These are phyloP conservation scores for Auxenochlorella protothecoides DNA, from an alignment of 139 green algal species.

Conservation along the genomic window DNA sequence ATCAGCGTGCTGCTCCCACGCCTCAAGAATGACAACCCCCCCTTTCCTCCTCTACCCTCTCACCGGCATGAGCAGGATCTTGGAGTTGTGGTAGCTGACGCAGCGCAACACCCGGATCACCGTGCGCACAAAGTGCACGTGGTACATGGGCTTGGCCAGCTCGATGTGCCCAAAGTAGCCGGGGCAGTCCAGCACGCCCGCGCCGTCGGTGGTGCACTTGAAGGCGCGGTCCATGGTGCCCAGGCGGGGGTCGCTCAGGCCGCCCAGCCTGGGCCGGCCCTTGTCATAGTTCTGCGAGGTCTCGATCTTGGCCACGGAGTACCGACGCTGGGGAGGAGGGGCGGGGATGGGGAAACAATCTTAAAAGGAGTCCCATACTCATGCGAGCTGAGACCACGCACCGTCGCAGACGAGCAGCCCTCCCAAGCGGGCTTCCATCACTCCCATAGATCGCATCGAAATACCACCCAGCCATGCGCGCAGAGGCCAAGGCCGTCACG, in stretches of 20 bases:
- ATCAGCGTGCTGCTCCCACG: not conserved
- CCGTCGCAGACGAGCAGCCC: too few relatives aligned
- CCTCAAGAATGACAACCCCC: not conserved
- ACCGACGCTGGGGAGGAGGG: conserved; percentile 52
- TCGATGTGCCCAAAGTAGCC: conserved; percentile 98
- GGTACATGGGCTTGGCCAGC: conserved; percentile 91
- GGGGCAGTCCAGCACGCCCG: conserved; percentile 71
- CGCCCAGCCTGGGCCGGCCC: conserved; percentile 70
- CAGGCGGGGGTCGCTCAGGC: conserved; percentile 85
- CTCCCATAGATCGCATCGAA: too few relatives aligned
- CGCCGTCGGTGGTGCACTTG: conserved; percentile 71
- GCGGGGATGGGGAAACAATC: not conserved
- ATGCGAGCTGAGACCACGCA: too few relatives aligned
- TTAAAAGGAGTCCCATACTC: too few relatives aligned
- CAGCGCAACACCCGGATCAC: conserved; percentile 89
- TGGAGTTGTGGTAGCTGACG: conserved; percentile 84
- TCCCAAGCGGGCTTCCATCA: too few relatives aligned
- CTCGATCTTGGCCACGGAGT: conserved; percentile 81
- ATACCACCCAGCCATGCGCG: too few relatives aligned
- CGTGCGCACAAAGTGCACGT: conserved; percentile 91
- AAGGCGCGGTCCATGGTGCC: conserved; percentile 83
- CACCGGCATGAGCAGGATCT: conserved; percentile 78
- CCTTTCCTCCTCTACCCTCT: not conserved
- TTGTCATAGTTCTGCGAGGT: conserved; percentile 82
- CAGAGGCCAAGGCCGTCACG: not conserved